Evolutionary conservation across 805 yeast genomes (phyloP).

Genomic region (Starmerella bombi): DNA sequence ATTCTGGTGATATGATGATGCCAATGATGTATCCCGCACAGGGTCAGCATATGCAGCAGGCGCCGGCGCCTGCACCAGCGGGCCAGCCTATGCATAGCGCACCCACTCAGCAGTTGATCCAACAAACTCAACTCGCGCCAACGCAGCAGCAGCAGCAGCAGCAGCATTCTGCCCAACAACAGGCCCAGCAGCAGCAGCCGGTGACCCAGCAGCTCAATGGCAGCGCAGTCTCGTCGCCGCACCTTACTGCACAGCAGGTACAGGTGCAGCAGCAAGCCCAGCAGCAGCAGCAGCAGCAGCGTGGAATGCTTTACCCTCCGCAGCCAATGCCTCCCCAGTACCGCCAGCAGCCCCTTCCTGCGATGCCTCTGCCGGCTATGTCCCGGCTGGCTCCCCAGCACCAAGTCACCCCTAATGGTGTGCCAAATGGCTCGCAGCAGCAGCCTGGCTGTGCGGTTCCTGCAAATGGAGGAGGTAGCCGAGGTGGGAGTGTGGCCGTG

Average conservation of each 20-base stretch:
- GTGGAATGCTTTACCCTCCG: slow-evolving; percentile 5
- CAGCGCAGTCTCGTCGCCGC: neutral
- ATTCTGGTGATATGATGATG: slow-evolving; percentile 11
- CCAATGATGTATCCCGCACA: slow-evolving; percentile 12
- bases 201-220: slow-evolving; percentile 1
- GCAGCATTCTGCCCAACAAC: slow-evolving; percentile 10
- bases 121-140: neutral
- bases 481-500: slow-evolving; percentile 3
- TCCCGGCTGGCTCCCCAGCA: neutral
- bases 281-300: slow-evolving; percentile 11
- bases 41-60: slow-evolving; percentile 5
- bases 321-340: slow-evolving; percentile 5
- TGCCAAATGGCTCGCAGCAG: slow-evolving; percentile 3
- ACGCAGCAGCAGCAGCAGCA: slow-evolving; percentile 7
- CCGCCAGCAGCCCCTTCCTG: slow-evolving; percentile 2
- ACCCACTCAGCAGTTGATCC: neutral
- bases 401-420: slow-evolving; percentile 1
- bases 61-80: slow-evolving; percentile 7
- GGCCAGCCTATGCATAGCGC: slow-evolving; percentile 8
- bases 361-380: slow-evolving; percentile 9
- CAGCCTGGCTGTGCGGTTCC: slow-evolving; percentile 10
- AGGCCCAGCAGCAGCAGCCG: slow-evolving; percentile 1
- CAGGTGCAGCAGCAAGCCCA: slow-evolving; percentile 12
- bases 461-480: slow-evolving; percentile 1
- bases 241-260: neutral